Percentiles rank a stretch among this genome's conserved stretches.
phyloP scores from a whole-genome alignment of 1,139 yeast genomes.

The Taphrina sp. region DNA sequence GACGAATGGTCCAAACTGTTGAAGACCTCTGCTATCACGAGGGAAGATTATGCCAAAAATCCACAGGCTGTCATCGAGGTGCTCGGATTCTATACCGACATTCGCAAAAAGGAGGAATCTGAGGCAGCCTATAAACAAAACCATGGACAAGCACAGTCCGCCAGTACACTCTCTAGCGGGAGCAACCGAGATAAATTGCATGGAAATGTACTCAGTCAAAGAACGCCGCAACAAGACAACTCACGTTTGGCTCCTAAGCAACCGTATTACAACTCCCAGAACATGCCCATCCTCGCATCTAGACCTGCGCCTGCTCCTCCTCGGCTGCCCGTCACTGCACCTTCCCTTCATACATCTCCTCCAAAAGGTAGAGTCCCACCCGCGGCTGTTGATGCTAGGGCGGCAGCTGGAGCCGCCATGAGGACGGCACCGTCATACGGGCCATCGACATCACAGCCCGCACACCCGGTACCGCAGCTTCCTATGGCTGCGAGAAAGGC shows the following conservation, averaged over 20 bases:
- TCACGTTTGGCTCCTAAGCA: neutral
- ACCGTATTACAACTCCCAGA: neutral
- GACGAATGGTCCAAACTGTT: conserved; percentile 50
- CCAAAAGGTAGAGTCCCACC: neutral
- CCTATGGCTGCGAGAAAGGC: conserved; percentile 37
- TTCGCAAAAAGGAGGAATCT: conserved; percentile 35
- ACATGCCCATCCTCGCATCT: conserved; percentile 36
- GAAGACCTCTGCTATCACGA: conserved; percentile 49
- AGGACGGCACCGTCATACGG: neutral
- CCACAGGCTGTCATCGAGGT: conserved; percentile 72
- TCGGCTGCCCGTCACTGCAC: neutral
- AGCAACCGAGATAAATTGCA: conserved; percentile 15
- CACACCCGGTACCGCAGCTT: conserved; percentile 11
- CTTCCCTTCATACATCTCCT: conserved; percentile 1
- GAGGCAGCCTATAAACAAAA: conserved; percentile 43
- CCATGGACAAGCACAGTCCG: conserved; percentile 1
- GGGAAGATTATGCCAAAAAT: conserved; percentile 49
- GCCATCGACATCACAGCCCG: neutral
- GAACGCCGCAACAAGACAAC: neutral
- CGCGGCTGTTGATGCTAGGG: conserved; percentile 34
- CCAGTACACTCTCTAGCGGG: conserved; percentile 1
- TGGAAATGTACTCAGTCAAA: conserved; percentile 22
- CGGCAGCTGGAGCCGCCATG: conserved; percentile 36
- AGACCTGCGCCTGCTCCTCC: conserved; percentile 33
- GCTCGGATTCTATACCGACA: conserved; percentile 68